A percentile compares a stretch with the other conserved stretches of the same genome.
Conservation (phyloP, 495 filamentous ascomycete species). For the Penicillium tannophilum region DNA sequence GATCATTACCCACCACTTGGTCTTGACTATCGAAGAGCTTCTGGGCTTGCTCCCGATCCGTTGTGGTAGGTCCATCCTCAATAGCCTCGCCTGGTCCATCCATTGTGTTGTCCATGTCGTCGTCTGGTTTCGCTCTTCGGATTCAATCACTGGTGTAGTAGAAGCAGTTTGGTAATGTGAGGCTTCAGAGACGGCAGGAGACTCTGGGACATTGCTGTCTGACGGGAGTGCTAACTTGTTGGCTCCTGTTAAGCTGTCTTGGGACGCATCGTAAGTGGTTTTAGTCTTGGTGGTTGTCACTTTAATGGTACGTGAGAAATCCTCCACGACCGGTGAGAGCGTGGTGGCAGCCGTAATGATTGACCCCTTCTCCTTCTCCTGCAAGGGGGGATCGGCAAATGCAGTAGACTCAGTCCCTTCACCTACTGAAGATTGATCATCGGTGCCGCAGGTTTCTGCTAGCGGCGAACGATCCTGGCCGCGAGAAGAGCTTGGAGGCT, state of each 20-base stretch:
- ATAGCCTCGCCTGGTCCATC: conserved; percentile 28
- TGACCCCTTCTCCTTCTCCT: conserved; percentile 27
- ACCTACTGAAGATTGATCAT: conserved; percentile 31
- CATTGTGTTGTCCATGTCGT: conserved; percentile 21
- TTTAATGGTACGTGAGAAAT: conserved; percentile 31
- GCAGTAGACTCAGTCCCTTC: conserved; percentile 22
- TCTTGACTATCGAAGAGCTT: conserved; percentile 88
- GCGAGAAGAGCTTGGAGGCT: conserved; percentile 27
- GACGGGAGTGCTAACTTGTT: conserved; percentile 23
- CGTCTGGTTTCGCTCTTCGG: conserved; percentile 30
- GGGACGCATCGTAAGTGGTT: conserved; percentile 16
- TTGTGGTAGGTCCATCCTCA: conserved; percentile 48
- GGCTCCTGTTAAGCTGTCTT: conserved; percentile 26
- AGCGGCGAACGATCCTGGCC: conserved; percentile 51
- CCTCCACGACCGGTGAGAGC: conserved; percentile 37
- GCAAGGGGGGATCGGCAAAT: conserved; percentile 26
- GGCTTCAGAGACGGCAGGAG: conserved; percentile 43
- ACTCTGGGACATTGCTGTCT: conserved; percentile 25
- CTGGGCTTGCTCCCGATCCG: conserved; percentile 70
- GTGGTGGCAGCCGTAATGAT: conserved; percentile 21
- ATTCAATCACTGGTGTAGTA: conserved; percentile 41
- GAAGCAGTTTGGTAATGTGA: conserved; percentile 53
- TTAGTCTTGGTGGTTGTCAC: conserved; percentile 19
- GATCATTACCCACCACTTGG: conserved; percentile 70
- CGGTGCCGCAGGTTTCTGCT: conserved; percentile 55